phyloP scores from a whole-genome alignment of 257 asterid genomes.

The Leptodermis oblonga region DNA sequence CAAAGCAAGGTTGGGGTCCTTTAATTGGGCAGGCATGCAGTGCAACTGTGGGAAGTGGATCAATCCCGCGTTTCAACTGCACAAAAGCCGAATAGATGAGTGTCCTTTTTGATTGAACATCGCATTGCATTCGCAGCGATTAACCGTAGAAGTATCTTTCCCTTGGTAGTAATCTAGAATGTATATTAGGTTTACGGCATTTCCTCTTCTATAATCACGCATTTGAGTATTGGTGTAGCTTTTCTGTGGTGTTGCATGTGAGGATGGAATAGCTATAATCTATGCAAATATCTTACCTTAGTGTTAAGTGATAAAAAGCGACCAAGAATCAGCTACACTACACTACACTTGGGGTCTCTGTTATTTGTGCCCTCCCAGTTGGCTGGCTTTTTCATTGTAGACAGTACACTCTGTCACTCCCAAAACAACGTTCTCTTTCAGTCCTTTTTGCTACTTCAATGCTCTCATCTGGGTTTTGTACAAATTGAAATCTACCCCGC shows the following conservation, averaged over 20 bases:
- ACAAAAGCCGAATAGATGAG: conserved; percentile 79
- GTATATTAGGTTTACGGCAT: background rate
- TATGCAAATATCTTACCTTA: too few relatives aligned
- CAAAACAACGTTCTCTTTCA: too few relatives aligned
- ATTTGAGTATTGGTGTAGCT: background rate
- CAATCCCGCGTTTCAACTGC: conserved; percentile 94
- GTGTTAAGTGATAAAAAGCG: background rate
- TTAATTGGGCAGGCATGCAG: conserved; percentile 96
- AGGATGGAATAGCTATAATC: too few relatives aligned
- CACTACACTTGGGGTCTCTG: background rate
- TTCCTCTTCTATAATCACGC: background rate
- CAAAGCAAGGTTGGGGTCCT: conserved; percentile 76
- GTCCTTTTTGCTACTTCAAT: too few relatives aligned
- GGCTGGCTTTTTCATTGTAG: too few relatives aligned
- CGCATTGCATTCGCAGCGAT: background rate
- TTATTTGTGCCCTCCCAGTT: background rate
- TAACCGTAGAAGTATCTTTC: background rate
- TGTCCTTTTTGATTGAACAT: conserved; percentile 28
- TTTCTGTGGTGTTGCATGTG: too few relatives aligned
- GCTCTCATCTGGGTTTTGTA: too few relatives aligned
- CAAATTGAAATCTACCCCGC: too few relatives aligned
- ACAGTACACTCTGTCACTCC: too few relatives aligned
- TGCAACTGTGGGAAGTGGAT: conserved; percentile 92
- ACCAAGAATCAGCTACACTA: background rate
- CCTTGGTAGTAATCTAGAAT: background rate